Evolutionary conservation across 495 filamentous ascomycete species (phyloP).

Genomic region (Penicillium waksmanii): DNA sequence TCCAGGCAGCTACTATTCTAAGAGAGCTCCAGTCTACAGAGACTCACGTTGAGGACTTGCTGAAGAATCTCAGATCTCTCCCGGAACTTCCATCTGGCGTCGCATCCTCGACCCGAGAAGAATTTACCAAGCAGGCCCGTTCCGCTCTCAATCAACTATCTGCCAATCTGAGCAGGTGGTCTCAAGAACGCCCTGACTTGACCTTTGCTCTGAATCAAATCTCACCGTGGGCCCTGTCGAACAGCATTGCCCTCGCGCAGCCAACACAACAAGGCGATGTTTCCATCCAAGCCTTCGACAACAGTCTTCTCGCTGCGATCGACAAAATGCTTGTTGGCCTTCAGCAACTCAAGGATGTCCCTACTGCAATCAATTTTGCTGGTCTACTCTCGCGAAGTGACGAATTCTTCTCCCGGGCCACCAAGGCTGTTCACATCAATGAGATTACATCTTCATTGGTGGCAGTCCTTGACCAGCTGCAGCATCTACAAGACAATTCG

Average conservation of each 20-base stretch:
- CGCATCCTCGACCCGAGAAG: conserved; percentile 45
- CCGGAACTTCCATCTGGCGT: conserved; percentile 60
- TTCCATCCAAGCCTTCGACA: conserved; percentile 51
- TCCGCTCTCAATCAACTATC: conserved; percentile 48
- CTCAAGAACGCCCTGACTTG: conserved; percentile 57
- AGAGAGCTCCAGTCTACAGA: conserved; percentile 53
- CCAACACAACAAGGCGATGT: conserved; percentile 22
- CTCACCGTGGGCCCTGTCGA: conserved; percentile 43
- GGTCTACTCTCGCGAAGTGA: conserved; percentile 68
- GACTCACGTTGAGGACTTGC: conserved; percentile 45
- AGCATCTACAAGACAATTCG: conserved; percentile 50
- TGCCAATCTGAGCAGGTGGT: conserved; percentile 44
- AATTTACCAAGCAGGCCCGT: conserved; percentile 49
- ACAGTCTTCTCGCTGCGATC: conserved; percentile 58
- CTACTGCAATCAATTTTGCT: conserved; percentile 58
- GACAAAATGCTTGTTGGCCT: conserved; percentile 74
- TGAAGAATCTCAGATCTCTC: conserved; percentile 46
- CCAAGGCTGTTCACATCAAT: conserved; percentile 61
- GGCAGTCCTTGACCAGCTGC: conserved; percentile 51
- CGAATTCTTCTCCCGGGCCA: conserved; percentile 53
- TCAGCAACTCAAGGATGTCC: conserved; percentile 68
- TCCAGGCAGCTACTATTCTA: conserved; percentile 45
- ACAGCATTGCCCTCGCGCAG: conserved; percentile 15
- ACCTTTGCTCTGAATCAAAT: conserved; percentile 67
- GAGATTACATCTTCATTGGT: conserved; percentile 58